Conservation (phyloP, 2,329 filamentous ascomycete genomes). For the Trichoderma atroviride region DNA sequence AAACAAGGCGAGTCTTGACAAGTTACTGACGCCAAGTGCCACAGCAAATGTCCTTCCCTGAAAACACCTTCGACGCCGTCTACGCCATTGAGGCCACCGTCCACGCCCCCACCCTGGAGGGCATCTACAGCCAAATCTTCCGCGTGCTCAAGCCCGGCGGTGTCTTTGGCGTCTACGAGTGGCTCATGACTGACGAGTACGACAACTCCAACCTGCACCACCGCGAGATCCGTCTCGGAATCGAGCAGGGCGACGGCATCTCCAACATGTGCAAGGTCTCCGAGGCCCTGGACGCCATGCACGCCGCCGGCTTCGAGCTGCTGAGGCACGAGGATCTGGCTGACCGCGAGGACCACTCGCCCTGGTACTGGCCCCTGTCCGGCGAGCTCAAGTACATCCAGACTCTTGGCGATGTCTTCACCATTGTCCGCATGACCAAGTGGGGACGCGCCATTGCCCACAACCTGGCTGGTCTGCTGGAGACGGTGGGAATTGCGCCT, state of each 20-base stretch:
- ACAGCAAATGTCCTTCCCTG: constrained; percentile 79
- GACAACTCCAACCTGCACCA: constrained; percentile 82
- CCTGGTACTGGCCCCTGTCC: constrained; percentile 28
- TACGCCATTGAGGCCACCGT: constrained; percentile 95
- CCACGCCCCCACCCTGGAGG: constrained; percentile 82
- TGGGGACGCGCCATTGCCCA: constrained; percentile 76
- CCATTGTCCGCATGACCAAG: constrained; percentile 86
- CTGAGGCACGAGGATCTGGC: constrained; percentile 63
- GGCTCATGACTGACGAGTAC: constrained; percentile 95
- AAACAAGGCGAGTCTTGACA: neutral
- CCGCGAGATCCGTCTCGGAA: constrained; percentile 82
- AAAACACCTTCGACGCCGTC: constrained; percentile 86
- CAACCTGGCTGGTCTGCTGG: constrained; percentile 73
- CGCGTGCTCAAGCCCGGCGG: constrained; percentile 93
- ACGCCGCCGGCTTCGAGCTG: constrained; percentile 80
- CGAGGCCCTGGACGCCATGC: constrained; percentile 77
- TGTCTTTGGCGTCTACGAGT: constrained; percentile 92
- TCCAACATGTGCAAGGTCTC: constrained; percentile 89
- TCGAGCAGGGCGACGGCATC: constrained; percentile 91
- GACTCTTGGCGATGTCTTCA: constrained; percentile 77
- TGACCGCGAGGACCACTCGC: constrained; percentile 34
- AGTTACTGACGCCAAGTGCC: constrained; percentile 1
- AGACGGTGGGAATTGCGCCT: constrained; percentile 75
- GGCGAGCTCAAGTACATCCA: constrained; percentile 77
- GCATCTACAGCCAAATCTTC: constrained; percentile 89